phyloP scores from a whole-genome alignment of 1,284 basidiomycete genomes.

The Omphalotus olearius region DNA sequence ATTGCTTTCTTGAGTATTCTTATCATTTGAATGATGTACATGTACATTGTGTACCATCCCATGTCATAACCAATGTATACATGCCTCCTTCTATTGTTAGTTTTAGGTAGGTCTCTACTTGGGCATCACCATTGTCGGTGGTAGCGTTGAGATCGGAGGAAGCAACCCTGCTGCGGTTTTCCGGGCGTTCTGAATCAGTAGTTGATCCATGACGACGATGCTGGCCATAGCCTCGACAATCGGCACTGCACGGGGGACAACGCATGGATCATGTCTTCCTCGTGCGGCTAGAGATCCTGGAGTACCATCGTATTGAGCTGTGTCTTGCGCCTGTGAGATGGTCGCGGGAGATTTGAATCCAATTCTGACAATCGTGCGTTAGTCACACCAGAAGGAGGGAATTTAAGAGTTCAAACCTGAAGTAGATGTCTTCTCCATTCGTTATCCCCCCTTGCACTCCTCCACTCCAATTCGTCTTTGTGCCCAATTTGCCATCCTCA shows the following conservation, averaged over 20 bases:
- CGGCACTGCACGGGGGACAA: conserved; percentile 95
- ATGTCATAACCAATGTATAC: too few species aligned
- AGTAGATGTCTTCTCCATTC: conserved; percentile 98
- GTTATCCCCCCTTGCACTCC: conserved; percentile 98
- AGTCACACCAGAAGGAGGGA: background rate
- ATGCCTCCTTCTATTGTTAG: conserved; percentile 7
- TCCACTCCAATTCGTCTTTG: conserved; percentile 93
- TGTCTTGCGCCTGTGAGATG: conserved; percentile 89
- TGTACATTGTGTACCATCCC: too few species aligned
- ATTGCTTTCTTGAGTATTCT: too few species aligned
- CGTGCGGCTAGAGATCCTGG: conserved; percentile 84
- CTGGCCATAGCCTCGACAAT: conserved; percentile 99
- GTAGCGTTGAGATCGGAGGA: conserved; percentile 79
- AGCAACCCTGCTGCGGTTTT: conserved; percentile 60
- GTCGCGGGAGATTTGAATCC: conserved; percentile 99
- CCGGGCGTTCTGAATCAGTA: conserved; percentile 85
- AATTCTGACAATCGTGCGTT: conserved; percentile 45
- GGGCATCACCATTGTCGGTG: conserved; percentile 80
- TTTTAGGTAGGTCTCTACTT: background rate
- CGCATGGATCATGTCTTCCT: conserved; percentile 96
- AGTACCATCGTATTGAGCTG: conserved; percentile 91
- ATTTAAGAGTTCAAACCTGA: conserved; percentile 54
- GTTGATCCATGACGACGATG: conserved; percentile 90
- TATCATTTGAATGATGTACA: too few species aligned
- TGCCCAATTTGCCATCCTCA: conserved; percentile 73